Evolutionary conservation across 1,284 basidiomycete species (phyloP).

Genomic region (Tylopilus sp.): DNA sequence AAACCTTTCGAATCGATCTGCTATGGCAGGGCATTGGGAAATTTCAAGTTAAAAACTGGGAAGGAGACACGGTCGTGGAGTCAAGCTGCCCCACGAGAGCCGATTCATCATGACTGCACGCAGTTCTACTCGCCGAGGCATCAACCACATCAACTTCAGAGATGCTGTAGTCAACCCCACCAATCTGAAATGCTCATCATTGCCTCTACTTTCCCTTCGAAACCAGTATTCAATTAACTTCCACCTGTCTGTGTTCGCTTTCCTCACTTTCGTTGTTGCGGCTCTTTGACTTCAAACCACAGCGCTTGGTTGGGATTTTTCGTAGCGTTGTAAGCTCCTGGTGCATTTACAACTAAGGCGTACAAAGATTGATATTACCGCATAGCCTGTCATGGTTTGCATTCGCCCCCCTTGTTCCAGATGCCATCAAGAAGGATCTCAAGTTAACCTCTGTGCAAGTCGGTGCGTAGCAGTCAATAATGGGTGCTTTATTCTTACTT

Average conservation of each 20-base stretch:
- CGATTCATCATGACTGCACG: constrained; percentile 6
- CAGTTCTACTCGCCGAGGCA: neutral
- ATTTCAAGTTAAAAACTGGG: neutral
- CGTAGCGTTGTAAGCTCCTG: constrained; percentile 39
- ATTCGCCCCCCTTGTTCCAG: constrained; percentile 59
- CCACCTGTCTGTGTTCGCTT: constrained; percentile 38
- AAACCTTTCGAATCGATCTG: neutral
- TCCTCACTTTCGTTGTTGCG: neutral
- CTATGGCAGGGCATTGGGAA: neutral
- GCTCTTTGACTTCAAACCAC: constrained; percentile 1
- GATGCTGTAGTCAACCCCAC: constrained; percentile 44
- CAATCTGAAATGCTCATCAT: constrained; percentile 53
- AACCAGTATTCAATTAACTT: constrained; percentile 53
- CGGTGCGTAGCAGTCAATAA: constrained; percentile 22
- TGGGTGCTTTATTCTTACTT: neutral
- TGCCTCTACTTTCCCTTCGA: constrained; percentile 52
- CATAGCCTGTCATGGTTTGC: constrained; percentile 59
- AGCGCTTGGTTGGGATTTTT: constrained; percentile 30
- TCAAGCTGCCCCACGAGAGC: neutral
- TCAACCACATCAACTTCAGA: constrained; percentile 7
- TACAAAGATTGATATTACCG: constrained; percentile 22
- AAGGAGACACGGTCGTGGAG: neutral
- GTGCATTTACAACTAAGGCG: constrained; percentile 8
- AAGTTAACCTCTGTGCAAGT: constrained; percentile 46
- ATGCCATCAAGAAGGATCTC: constrained; percentile 57